These are phyloP conservation scores for Asclepias syriaca DNA, from an alignment of 257 asterid species.

Conservation along the genomic window DNA sequence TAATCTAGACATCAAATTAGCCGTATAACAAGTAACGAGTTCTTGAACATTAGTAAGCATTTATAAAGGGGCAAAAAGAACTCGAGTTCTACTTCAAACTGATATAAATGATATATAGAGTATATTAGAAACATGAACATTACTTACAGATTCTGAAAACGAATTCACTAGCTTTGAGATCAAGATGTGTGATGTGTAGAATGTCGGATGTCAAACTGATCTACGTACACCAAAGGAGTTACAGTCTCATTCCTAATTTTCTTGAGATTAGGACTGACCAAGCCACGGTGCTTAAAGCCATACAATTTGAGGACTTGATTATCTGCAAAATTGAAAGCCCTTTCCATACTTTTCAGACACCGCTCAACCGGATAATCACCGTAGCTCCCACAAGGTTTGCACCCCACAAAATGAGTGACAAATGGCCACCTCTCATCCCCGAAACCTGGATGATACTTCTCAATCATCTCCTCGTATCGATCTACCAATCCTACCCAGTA, in stretches of 20 bases:
- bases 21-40: not conserved
- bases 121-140: not conserved
- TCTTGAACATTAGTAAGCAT: not conserved
- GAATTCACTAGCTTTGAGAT: slow-evolving; percentile 44
- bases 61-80: not conserved
- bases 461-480: slow-evolving; percentile 87
- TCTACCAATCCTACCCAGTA: slow-evolving; percentile 95
- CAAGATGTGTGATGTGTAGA: slow-evolving; percentile 31
- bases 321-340: slow-evolving; percentile 92
- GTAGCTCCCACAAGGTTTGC: slow-evolving; percentile 91
- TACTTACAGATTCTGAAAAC: slow-evolving; percentile 40
- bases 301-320: slow-evolving; percentile 79
- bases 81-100: not conserved
- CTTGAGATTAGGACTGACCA: slow-evolving; percentile 87
- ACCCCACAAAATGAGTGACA: slow-evolving; percentile 94
- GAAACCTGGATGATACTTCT: slow-evolving; percentile 78
- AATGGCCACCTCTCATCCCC: slow-evolving; percentile 99
- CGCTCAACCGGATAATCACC: slow-evolving; percentile 89
- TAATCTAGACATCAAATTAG: not conserved
- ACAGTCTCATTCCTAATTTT: slow-evolving; percentile 77
- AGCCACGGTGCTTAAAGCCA: slow-evolving; percentile 89
- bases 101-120: slow-evolving; percentile 8
- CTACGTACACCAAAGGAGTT: slow-evolving; percentile 64
- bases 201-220: slow-evolving; percentile 76
- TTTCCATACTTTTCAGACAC: slow-evolving; percentile 91